These are phyloP conservation scores for Fusarium sacchari DNA, from an alignment of 2,329 filamentous ascomycete species.

Conservation along the genomic window DNA sequence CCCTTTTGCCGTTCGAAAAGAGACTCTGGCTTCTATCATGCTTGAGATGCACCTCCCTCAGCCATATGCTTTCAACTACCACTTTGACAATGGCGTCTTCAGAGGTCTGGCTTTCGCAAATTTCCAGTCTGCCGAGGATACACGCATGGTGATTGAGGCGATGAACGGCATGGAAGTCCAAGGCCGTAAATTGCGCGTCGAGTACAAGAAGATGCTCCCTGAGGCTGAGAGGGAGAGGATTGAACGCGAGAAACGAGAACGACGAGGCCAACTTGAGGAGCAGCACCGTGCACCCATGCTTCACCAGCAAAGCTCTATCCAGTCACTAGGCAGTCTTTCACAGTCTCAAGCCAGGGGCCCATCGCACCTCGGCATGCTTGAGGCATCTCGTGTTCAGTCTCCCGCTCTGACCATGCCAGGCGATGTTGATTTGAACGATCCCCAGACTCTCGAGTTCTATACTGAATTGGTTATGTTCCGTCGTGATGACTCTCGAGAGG, in stretches of 20 bases:
- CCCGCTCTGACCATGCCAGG: conserved; percentile 44
- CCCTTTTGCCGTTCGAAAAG: conserved; percentile 97
- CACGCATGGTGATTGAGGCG: conserved; percentile 87
- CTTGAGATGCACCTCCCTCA: conserved; percentile 91
- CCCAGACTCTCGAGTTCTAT: conserved; percentile 86
- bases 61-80: conserved; percentile 99
- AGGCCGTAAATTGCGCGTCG: conserved; percentile 91
- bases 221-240: conserved; percentile 94
- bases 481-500: conserved; percentile 79
- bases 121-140: conserved; percentile 95
- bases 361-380: conserved; percentile 58
- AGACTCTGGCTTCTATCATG: conserved; percentile 93
- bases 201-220: conserved; percentile 99
- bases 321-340: conserved; percentile 75
- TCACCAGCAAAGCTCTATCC: conserved; percentile 87
- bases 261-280: conserved; percentile 94
- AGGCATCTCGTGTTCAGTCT: background rate
- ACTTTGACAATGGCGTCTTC: conserved; percentile 98
- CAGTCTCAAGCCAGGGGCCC: conserved; percentile 66
- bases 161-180: conserved; percentile 97
- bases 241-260: conserved; percentile 95
- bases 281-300: conserved; percentile 85
- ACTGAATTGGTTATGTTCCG: conserved; percentile 91
- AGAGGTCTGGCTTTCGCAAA: conserved; percentile 96
- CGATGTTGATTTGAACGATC: conserved; percentile 92